Conservation (phyloP, 2,329 filamentous ascomycete genomes). For the Colletotrichum gigasporum region DNA sequence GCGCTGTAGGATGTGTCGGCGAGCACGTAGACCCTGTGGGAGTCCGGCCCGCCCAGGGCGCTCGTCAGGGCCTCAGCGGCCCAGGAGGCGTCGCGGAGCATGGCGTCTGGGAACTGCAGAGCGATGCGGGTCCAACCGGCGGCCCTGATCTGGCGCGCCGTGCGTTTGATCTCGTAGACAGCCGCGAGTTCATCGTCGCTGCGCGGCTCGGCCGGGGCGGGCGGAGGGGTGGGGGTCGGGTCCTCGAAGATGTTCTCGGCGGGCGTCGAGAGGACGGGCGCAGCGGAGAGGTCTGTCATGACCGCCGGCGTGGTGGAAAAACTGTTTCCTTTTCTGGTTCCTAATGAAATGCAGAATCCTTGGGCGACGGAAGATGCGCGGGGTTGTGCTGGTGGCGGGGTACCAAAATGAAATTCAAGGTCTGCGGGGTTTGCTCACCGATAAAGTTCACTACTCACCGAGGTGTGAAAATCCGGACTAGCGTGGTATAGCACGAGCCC, state of each 20-base stretch:
- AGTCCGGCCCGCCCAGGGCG: slow-evolving; percentile 41
- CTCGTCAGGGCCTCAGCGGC: slow-evolving; percentile 73
- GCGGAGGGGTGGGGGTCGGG: slow-evolving; percentile 46
- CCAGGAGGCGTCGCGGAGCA: slow-evolving; percentile 86
- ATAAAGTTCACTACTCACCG: not conserved
- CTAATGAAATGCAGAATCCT: not conserved
- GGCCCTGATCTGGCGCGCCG: slow-evolving; percentile 77
- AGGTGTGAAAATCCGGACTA: not conserved
- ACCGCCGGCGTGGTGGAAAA: not conserved
- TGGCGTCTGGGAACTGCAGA: slow-evolving; percentile 94
- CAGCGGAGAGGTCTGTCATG: slow-evolving; percentile 52
- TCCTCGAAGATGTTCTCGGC: slow-evolving; percentile 68
- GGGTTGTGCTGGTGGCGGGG: not conserved
- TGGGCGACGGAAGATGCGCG: not conserved
- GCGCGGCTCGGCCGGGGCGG: slow-evolving; percentile 40
- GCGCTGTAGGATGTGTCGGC: slow-evolving; percentile 97
- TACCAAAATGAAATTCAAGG: not conserved
- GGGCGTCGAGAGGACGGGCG: slow-evolving; percentile 72
- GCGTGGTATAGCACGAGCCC: too few species aligned
- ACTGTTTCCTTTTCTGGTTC: too few species aligned
- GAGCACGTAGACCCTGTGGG: slow-evolving; percentile 76
- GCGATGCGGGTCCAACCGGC: slow-evolving; percentile 81
- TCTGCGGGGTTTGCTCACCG: too few species aligned
- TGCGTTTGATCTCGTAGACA: slow-evolving; percentile 87
- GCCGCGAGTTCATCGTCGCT: slow-evolving; percentile 75